phyloP scores from a whole-genome alignment of 2,329 filamentous ascomycete species.

The Metarhizium anisopliae region DNA sequence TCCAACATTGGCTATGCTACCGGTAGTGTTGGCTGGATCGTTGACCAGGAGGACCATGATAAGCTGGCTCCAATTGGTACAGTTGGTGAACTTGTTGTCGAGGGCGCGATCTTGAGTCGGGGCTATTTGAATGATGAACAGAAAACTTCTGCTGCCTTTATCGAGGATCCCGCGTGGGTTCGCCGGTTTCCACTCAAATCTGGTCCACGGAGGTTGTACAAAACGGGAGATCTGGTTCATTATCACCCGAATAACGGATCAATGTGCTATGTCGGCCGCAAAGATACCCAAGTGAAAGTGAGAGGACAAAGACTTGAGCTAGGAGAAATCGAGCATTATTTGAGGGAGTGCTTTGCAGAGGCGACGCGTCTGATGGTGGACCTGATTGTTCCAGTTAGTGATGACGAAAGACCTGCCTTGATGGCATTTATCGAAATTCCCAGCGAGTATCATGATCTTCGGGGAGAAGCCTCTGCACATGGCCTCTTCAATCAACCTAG shows the following conservation, averaged over 20 bases:
- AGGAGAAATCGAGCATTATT: too few relatives aligned
- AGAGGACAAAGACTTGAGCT: too few relatives aligned
- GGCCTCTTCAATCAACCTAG: too few relatives aligned
- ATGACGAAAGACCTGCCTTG: too few relatives aligned
- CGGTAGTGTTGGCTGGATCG: constrained; percentile 3
- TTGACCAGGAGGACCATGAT: not conserved
- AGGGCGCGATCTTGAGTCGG: constrained; percentile 3
- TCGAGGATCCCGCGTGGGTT: not conserved
- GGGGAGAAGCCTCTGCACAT: too few relatives aligned
- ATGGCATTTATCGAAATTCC: too few relatives aligned
- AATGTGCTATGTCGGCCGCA: too few relatives aligned
- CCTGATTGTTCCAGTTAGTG: too few relatives aligned
- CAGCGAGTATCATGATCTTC: too few relatives aligned
- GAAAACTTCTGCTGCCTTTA: not conserved
- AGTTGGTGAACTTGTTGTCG: constrained; percentile 3
- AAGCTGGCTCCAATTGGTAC: not conserved
- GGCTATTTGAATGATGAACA: constrained; percentile 3
- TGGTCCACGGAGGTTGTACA: not conserved
- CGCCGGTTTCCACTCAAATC: not conserved
- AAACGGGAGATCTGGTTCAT: not conserved
- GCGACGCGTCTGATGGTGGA: too few relatives aligned
- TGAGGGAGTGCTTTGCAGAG: too few relatives aligned
- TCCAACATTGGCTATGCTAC: not conserved
- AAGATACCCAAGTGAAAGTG: too few relatives aligned
- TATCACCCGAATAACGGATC: not conserved